Percentiles rank a stretch among this genome's conserved stretches.
These are phyloP conservation scores for Pisolithus orientalis DNA, from an alignment of 768 basidiomycete species.

Conservation along the genomic window DNA sequence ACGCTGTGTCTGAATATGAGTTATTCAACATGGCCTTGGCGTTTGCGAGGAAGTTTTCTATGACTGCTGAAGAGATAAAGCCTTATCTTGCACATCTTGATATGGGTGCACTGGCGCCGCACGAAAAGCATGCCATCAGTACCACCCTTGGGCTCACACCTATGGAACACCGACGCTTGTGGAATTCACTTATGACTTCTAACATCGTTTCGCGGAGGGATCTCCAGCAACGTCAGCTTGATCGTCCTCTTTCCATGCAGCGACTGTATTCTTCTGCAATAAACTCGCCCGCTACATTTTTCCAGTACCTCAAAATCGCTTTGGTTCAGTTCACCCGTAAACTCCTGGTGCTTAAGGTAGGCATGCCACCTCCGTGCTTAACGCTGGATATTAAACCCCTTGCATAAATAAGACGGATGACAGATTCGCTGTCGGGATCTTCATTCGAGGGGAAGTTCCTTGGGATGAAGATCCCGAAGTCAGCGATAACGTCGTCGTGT, in stretches of 20 bases:
- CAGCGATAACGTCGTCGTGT: slow-evolving; percentile 53
- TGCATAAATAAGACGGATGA: slow-evolving; percentile 44
- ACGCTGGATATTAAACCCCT: not conserved
- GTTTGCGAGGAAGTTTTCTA: slow-evolving; percentile 35
- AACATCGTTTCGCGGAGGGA: slow-evolving; percentile 50
- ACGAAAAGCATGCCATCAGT: slow-evolving; percentile 49
- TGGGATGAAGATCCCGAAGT: slow-evolving; percentile 58
- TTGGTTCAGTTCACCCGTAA: slow-evolving; percentile 54
- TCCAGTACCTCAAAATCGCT: slow-evolving; percentile 52
- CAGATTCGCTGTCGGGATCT: slow-evolving; percentile 56
- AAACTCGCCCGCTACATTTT: slow-evolving; percentile 51
- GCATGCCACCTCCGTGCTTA: not conserved
- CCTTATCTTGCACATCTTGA: slow-evolving; percentile 48
- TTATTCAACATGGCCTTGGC: slow-evolving; percentile 45
- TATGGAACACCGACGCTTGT: slow-evolving; percentile 43
- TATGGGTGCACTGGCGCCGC: slow-evolving; percentile 46
- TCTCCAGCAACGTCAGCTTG: slow-evolving; percentile 44
- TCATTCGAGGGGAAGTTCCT: slow-evolving; percentile 51
- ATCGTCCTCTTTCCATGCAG: slow-evolving; percentile 50
- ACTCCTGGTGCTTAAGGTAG: slow-evolving; percentile 51
- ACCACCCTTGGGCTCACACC: slow-evolving; percentile 34
- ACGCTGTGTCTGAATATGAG: slow-evolving; percentile 56
- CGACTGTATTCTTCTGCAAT: slow-evolving; percentile 52
- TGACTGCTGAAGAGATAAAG: slow-evolving; percentile 35
- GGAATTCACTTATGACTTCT: slow-evolving; percentile 60